phyloP scores from a whole-genome alignment of 805 yeast species.

The Kluyveromyces nonfermentans region DNA sequence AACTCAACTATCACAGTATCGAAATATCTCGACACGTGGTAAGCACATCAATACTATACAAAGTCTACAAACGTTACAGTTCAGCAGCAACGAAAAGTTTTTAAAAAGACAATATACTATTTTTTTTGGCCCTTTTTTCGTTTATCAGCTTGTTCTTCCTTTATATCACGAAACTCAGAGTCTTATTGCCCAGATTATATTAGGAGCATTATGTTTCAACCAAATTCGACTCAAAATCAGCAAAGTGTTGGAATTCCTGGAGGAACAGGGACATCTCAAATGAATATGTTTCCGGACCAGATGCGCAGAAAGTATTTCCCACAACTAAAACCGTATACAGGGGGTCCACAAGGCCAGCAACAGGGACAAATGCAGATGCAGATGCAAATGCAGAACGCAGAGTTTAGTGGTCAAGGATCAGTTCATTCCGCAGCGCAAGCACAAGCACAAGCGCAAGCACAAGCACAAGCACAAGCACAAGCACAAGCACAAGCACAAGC shows the following conservation, averaged over 20 bases:
- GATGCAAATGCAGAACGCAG: neutral
- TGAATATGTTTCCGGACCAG: slow-evolving; percentile 1
- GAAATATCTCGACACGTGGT: too few species aligned
- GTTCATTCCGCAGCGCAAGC: neutral
- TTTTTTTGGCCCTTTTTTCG: too few species aligned
- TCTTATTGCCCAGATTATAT: too few species aligned
- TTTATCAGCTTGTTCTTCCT: too few species aligned
- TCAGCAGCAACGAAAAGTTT: too few species aligned
- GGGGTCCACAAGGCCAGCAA: slow-evolving; percentile 5
- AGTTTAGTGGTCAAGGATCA: neutral
- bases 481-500: neutral
- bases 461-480: neutral
- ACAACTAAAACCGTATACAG: slow-evolving; percentile 5
- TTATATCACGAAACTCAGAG: too few species aligned
- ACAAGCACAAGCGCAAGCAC: neutral
- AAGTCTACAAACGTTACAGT: too few species aligned
- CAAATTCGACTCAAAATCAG: neutral
- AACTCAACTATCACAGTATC: too few species aligned
- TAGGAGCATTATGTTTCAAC: neutral
- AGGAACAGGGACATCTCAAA: neutral
- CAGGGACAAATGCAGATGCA: slow-evolving; percentile 5
- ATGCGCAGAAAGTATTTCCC: slow-evolving; percentile 4
- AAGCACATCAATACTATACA: too few species aligned
- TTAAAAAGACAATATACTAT: too few species aligned
- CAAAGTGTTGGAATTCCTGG: neutral